Evolutionary conservation across 1,284 basidiomycete species (phyloP), one percentile per base, ranked within the genome.

Genomic region (Ganoderma multipileum): DNA sequence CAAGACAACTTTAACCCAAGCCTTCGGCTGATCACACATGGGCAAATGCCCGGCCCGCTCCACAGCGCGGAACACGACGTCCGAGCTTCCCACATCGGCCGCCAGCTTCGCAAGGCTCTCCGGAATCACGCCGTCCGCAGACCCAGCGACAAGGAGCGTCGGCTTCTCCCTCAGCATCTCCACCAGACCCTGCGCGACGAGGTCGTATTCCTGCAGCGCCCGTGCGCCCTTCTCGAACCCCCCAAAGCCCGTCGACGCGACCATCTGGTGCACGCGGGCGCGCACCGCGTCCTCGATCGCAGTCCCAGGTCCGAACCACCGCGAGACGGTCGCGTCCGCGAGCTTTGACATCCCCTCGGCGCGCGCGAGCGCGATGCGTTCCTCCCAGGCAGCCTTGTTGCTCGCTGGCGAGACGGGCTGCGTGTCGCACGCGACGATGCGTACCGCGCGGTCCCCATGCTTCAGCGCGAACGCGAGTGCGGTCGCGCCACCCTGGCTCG

Each of bases 401-500:
- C 9, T 26, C n/a, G n/a, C 28, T 14, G 55, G 55, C 55, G 55
- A 6, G 3, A 14, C 55, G 30, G 55, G 55, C 55, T 30, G 30
- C 18, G 55, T 57, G 28, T 57, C 55, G 55, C 55, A 57, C 30
- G 55, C 55, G 55, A 57, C 30, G 55, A 57, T n/a, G 55, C 55
- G 55, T 14, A 30, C 55, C n/a, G 30, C 28, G 55, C 28, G 55
- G 18, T 18, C 36, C 28, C 6, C 30, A 14, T 33, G 36, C 30
- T 18, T 18, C 12, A 38, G 30, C 28, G 30, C 55, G 30, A 57
- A 36, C 30, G 28, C 30, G 30, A 57, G 55, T 16, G 55, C 55
- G 30, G 36, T 38, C 16, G 55, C 55, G 28, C 55, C 55, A 16
- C 55, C 55, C 28, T 57, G 30, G 55, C 30, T 33, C 30, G 36